These are phyloP conservation scores for Aspergillus pseudotamarii DNA, from an alignment of 2,329 filamentous ascomycete species.

Conservation along the genomic window DNA sequence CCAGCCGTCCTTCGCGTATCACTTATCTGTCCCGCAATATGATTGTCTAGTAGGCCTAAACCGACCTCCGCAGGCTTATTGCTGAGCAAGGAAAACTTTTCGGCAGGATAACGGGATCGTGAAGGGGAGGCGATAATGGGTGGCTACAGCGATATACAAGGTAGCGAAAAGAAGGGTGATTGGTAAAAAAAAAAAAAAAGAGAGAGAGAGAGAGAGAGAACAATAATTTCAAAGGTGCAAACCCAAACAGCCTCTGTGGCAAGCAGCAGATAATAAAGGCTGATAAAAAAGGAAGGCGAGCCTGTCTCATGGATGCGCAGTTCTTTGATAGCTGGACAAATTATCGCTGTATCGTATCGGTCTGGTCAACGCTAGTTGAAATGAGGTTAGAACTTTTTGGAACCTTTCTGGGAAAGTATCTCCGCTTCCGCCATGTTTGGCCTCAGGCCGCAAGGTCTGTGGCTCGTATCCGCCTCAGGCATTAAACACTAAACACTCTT, in stretches of 20 bases:
- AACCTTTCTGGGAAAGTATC: not conserved
- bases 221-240: not conserved
- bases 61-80: not conserved
- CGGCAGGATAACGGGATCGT: constrained; percentile 14
- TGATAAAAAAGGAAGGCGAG: not conserved
- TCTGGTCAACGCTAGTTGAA: constrained; percentile 1
- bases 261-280: not conserved
- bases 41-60: not conserved
- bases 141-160: constrained; percentile 6
- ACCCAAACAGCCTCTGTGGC: not conserved
- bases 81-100: constrained; percentile 20
- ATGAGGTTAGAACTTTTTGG: constrained; percentile 1
- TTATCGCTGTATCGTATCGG: constrained; percentile 9
- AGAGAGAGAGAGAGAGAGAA: not conserved
- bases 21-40: not conserved
- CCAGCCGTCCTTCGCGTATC: not conserved
- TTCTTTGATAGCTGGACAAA: not conserved
- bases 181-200: not conserved
- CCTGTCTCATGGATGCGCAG: not conserved
- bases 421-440: constrained; percentile 1
- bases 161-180: constrained; percentile 10
- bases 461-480: not conserved
- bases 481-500: not conserved
- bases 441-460: constrained; percentile 1
- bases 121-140: constrained; percentile 2